Evolutionary conservation across 2,329 filamentous ascomycete species (phyloP).

Genomic region (Trichophyton schoenleinii): DNA sequence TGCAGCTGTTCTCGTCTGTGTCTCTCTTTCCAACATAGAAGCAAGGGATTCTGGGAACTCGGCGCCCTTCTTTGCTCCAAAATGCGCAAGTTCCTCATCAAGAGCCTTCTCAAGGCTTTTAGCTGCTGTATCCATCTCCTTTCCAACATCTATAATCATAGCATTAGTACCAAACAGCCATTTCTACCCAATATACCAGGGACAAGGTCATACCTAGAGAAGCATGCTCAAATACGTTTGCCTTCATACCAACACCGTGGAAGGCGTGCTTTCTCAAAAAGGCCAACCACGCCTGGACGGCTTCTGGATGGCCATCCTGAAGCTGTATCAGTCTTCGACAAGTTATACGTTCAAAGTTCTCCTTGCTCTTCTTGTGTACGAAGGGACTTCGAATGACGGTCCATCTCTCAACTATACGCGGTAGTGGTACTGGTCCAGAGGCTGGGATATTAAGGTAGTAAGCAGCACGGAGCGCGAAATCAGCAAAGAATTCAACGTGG

Average conservation of each 20-base stretch:
- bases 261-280: conserved; percentile 87
- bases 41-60: conserved; percentile 20
- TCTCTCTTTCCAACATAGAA: conserved; percentile 27
- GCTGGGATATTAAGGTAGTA: conserved; percentile 86
- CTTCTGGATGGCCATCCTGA: conserved; percentile 77
- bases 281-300: conserved; percentile 81
- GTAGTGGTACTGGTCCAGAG: conserved; percentile 72
- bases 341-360: conserved; percentile 93
- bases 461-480: conserved; percentile 86
- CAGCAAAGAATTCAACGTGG: conserved; percentile 85
- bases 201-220: conserved; percentile 46
- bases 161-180: conserved; percentile 7
- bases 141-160: conserved; percentile 25
- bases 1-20: conserved; percentile 24
- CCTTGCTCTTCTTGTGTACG: conserved; percentile 92
- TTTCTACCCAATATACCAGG: conserved; percentile 5
- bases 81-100: conserved; percentile 29
- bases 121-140: conserved; percentile 29
- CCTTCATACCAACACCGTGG: conserved; percentile 97
- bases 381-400: conserved; percentile 82
- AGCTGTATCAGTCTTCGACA: conserved; percentile 79
- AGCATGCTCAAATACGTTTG: conserved; percentile 86
- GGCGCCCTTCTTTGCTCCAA: conserved; percentile 28
- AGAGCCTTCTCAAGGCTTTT: conserved; percentile 30
- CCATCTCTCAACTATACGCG: conserved; percentile 81